phyloP scores from a whole-genome alignment of 371 early-diverging fungal genomes.

The Saksenaea vasiformis region DNA sequence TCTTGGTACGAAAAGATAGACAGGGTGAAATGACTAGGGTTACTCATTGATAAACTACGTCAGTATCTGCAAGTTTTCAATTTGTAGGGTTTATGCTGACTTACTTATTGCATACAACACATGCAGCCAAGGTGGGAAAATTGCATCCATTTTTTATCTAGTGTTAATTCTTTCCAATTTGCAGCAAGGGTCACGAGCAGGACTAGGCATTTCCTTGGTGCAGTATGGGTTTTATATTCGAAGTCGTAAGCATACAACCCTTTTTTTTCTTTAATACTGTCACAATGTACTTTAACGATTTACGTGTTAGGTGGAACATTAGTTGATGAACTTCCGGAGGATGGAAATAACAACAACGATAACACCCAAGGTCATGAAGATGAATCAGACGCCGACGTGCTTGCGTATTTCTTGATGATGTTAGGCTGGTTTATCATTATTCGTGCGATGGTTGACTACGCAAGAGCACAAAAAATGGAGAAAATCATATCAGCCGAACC shows the following conservation, averaged over 20 bases:
- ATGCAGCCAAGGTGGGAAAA: conserved; percentile 58
- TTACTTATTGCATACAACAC: conserved; percentile 48
- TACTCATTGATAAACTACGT: not conserved
- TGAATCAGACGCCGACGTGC: conserved; percentile 32
- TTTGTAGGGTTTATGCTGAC: conserved; percentile 73
- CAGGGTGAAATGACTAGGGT: not conserved
- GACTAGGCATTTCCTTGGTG: conserved; percentile 61
- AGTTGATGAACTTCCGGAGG: conserved; percentile 39
- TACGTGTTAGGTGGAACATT: conserved; percentile 52
- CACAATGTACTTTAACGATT: not conserved
- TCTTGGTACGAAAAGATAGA: conserved; percentile 37
- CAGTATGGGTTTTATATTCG: conserved; percentile 57
- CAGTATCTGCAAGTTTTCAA: conserved; percentile 74
- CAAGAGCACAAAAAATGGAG: conserved; percentile 54
- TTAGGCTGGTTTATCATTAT: conserved; percentile 63
- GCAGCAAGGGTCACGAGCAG: conserved; percentile 60
- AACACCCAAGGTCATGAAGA: conserved; percentile 17
- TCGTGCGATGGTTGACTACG: conserved; percentile 54
- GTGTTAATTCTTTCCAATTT: not conserved
- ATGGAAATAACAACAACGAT: conserved; percentile 25
- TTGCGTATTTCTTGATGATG: conserved; percentile 54
- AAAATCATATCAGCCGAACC: conserved; percentile 45
- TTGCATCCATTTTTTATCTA: not conserved
- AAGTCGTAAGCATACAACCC: conserved; percentile 48
- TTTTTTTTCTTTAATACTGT: not conserved